These are phyloP conservation scores for Gillenia trifoliata DNA, from an alignment of 306 rosid genomes.

Conservation along the genomic window DNA sequence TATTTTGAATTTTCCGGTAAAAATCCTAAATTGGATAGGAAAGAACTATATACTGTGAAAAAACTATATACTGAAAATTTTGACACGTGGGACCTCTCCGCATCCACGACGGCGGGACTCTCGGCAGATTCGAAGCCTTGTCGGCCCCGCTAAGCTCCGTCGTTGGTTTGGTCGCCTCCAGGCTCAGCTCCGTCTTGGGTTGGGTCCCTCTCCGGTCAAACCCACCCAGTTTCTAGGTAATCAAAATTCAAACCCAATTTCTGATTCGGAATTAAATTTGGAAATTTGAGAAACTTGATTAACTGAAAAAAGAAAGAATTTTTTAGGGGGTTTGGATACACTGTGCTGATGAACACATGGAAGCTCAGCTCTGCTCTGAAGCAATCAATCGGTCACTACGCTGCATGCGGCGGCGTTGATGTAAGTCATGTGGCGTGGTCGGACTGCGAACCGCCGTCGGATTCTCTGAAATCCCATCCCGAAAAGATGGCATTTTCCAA, in stretches of 20 bases:
- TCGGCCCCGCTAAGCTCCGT: constrained; percentile 29
- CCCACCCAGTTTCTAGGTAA: background rate
- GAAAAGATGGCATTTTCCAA: constrained; percentile 28
- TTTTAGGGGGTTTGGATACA: constrained; percentile 46
- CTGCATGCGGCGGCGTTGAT: constrained; percentile 34
- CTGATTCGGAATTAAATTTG: background rate
- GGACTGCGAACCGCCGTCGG: constrained; percentile 37
- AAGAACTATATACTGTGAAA: too few relatives aligned
- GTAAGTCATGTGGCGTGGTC: constrained; percentile 44
- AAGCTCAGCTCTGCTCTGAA: constrained; percentile 43
- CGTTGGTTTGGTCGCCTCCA: constrained; percentile 24
- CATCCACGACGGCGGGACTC: background rate
- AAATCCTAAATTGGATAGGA: too few relatives aligned
- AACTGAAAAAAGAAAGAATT: background rate
- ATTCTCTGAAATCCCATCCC: constrained; percentile 31
- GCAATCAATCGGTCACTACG: constrained; percentile 43
- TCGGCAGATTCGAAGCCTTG: constrained; percentile 30
- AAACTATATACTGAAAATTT: too few relatives aligned
- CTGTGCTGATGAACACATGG: constrained; percentile 56
- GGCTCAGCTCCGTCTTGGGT: constrained; percentile 41
- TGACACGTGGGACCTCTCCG: constrained; percentile 8
- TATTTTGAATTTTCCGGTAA: too few relatives aligned
- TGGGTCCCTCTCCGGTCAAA: constrained; percentile 37
- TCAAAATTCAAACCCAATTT: background rate
- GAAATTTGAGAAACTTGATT: background rate